Percentiles rank a stretch among this genome's conserved stretches.
phyloP scores from a whole-genome alignment of 495 filamentous ascomycete genomes.

The Collariella sp. region DNA sequence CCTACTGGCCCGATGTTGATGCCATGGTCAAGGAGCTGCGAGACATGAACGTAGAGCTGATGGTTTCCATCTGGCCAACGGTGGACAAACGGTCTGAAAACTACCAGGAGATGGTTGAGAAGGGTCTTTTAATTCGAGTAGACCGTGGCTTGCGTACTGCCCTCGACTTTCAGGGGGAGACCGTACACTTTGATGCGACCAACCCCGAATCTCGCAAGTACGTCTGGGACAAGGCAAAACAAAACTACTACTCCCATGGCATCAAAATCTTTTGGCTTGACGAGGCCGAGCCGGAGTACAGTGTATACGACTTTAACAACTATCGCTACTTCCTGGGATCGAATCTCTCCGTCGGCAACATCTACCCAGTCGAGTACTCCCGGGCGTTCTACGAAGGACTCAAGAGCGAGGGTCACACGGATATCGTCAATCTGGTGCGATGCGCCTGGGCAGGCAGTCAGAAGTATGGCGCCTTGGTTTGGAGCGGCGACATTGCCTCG shows the following conservation, averaged over 20 bases:
- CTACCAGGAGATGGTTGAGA: constrained; percentile 47
- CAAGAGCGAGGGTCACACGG: constrained; percentile 23
- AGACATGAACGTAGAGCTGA: constrained; percentile 44
- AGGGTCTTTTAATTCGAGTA: constrained; percentile 44
- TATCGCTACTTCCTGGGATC: constrained; percentile 48
- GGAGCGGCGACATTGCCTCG: constrained; percentile 51
- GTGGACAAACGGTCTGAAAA: constrained; percentile 46
- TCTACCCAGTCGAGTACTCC: constrained; percentile 47
- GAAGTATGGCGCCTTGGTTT: constrained; percentile 51
- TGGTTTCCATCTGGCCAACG: constrained; percentile 53
- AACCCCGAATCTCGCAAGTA: constrained; percentile 44
- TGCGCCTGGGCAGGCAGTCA: constrained; percentile 54
- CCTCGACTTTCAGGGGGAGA: constrained; percentile 45
- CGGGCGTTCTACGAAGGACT: constrained; percentile 50
- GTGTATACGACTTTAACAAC: constrained; percentile 51
- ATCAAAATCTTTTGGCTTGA: constrained; percentile 55
- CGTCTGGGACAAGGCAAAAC: constrained; percentile 45
- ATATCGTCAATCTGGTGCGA: constrained; percentile 48
- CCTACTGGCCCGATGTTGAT: constrained; percentile 47
- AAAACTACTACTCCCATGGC: constrained; percentile 50
- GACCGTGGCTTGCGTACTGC: constrained; percentile 45
- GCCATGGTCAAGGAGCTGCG: constrained; percentile 50
- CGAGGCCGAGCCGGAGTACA: constrained; percentile 53
- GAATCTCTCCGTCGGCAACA: constrained; percentile 47
- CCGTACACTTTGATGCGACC: constrained; percentile 49